These are phyloP conservation scores for Edaphochlamys debaryana DNA, from an alignment of 139 green algal species.

Conservation along the genomic window DNA sequence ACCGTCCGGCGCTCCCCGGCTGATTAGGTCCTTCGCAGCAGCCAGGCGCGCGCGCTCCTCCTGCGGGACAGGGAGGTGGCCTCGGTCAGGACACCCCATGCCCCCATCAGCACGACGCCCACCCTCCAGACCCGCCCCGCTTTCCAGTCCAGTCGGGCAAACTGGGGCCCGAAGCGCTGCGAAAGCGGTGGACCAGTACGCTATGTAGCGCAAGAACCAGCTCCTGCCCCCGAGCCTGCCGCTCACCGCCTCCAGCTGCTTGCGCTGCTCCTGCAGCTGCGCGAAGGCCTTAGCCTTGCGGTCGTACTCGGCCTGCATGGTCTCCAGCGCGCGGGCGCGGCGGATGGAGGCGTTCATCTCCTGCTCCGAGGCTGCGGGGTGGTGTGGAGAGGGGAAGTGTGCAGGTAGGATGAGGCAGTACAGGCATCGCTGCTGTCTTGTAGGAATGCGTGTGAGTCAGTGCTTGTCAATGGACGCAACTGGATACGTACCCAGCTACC, in stretches of 20 bases:
- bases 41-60: background rate
- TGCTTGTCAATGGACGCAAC: too few relatives aligned
- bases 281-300: background rate
- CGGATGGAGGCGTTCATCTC: conserved; percentile 14
- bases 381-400: background rate
- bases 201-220: too few relatives aligned
- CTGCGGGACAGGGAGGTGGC: background rate
- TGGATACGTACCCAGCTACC: too few relatives aligned
- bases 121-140: too few relatives aligned
- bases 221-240: too few relatives aligned
- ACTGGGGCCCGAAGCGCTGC: too few relatives aligned
- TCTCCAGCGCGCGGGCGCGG: conserved; percentile 5
- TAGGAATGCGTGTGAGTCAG: background rate
- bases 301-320: conserved; percentile 23
- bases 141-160: too few relatives aligned
- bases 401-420: background rate
- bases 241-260: background rate
- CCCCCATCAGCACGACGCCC: too few relatives aligned
- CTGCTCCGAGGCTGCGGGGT: background rate
- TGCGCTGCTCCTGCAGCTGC: background rate
- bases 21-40: background rate
- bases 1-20: too few relatives aligned
- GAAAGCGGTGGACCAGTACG: too few relatives aligned
- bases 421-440: background rate
- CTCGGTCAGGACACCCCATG: too few relatives aligned